Base-by-base conservation (phyloP, 2,329 filamentous ascomycete species). In the Microsporum ferrugineum region DNA sequence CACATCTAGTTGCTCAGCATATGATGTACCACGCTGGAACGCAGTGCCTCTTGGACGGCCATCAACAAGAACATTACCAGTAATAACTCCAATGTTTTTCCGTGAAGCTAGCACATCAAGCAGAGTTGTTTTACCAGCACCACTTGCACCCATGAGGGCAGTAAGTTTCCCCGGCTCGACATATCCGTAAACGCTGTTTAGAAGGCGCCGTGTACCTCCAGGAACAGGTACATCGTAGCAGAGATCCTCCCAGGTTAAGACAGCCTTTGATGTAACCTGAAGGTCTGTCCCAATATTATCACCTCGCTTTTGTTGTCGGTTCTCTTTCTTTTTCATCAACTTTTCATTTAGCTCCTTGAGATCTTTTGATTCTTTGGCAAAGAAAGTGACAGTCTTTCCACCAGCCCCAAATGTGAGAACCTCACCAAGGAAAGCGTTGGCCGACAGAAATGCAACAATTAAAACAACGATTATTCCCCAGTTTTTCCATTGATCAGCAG, bases 141-240 rank as follows among this genome's bases (percentile, higher is more conserved):
- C 91, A 38, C 88, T 91, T 6, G 91, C 89, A 76, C 90, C 81
- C 91, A 96, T 96, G 2, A 95, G 79, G 36, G 89, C 91, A 10
- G 91, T 96, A 59, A 95, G 74, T n/a, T 89, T 95, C 62, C 91
- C 91, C 1, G 91, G 91, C 75, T 95, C 94, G 63, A 96, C 90
- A 88, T 89, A 96, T 43, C 91, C 91, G 69, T 95, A 88, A 12
- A 96, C 88, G 64, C 94, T 79, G 68, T 96, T 87, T 62, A 96
- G 78, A 68, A 96, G 87, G 45, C 87, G 84, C n/a, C 90, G 82
- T 1, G 80, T 77, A 67, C 92, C 84, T 14, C 80, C 79, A 77
- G 94, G 95, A 75, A 95, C 90, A 67, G 84, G 83, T 69, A 90
- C 87, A 63, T 89, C 86, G 68, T 89, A 96, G 75, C 86, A 90